Evolutionary conservation across 139 green algal genomes (phyloP).

Genomic region (Micractinium conductrix): DNA sequence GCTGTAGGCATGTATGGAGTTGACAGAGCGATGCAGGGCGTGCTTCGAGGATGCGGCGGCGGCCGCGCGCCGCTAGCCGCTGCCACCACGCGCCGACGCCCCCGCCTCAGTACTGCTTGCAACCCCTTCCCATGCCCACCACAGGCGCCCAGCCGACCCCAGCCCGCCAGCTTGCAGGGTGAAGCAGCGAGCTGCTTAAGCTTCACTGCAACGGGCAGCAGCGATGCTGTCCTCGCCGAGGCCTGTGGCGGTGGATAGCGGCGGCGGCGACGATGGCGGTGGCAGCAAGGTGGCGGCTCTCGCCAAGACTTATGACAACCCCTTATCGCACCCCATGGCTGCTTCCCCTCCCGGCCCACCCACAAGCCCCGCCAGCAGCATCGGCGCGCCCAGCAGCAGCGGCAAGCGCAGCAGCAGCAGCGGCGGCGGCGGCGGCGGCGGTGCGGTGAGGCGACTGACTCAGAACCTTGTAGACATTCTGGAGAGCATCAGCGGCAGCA

Average conservation of each 20-base stretch:
- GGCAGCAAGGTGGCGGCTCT: background rate
- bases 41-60: too few species aligned
- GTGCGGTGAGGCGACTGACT: slow-evolving; percentile 28
- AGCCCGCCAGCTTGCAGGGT: too few species aligned
- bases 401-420: background rate
- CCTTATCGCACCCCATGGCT: background rate
- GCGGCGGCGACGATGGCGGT: background rate
- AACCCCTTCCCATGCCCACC: too few species aligned
- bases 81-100: too few species aligned
- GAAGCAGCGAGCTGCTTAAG: too few species aligned
- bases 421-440: background rate
- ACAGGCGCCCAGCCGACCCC: too few species aligned
- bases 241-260: background rate
- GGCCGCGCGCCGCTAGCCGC: too few species aligned
- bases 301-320: background rate
- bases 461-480: slow-evolving; percentile 37
- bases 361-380: slow-evolving; percentile 20
- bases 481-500: too few species aligned
- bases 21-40: too few species aligned
- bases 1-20: too few species aligned
- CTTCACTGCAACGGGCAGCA: too few species aligned
- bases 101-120: too few species aligned
- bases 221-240: background rate
- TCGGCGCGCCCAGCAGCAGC: slow-evolving; percentile 2
- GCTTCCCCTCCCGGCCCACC: background rate